Conservation (phyloP, 306 rosid genomes). For the Trifolium subterraneum region DNA sequence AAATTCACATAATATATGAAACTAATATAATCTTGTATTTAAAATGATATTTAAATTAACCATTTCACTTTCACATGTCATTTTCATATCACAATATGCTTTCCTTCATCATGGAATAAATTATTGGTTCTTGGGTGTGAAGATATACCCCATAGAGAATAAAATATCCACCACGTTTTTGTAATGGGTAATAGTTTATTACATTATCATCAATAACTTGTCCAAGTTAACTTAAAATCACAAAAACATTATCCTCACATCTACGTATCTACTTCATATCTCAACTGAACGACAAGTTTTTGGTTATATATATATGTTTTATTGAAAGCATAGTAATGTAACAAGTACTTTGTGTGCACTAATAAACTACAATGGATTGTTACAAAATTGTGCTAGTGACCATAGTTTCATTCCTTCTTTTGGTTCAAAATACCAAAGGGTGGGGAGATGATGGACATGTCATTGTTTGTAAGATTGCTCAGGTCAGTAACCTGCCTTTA, state of each 20-base stretch:
- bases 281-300: neutral
- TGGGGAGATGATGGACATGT: slow-evolving; percentile 84
- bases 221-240: neutral
- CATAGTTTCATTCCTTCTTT: slow-evolving; percentile 44
- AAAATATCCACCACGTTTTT: neutral
- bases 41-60: neutral
- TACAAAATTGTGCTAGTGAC: slow-evolving; percentile 30
- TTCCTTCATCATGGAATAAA: neutral
- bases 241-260: neutral
- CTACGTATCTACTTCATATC: no score
- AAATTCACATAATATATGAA: no score
- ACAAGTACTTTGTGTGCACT: neutral
- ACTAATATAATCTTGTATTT: no score
- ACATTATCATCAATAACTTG: neutral
- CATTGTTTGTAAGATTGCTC: slow-evolving; percentile 74
- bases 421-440: slow-evolving; percentile 53
- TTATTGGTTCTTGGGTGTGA: neutral
- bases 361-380: slow-evolving; percentile 40
- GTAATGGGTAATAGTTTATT: neutral
- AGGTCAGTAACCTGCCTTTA: slow-evolving; percentile 41
- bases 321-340: neutral
- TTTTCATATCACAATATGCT: neutral
- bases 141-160: neutral
- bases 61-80: neutral
- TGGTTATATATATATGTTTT: neutral